Conservation (phyloP, 2,329 filamentous ascomycete genomes). For the Byssochlamys sp. region DNA sequence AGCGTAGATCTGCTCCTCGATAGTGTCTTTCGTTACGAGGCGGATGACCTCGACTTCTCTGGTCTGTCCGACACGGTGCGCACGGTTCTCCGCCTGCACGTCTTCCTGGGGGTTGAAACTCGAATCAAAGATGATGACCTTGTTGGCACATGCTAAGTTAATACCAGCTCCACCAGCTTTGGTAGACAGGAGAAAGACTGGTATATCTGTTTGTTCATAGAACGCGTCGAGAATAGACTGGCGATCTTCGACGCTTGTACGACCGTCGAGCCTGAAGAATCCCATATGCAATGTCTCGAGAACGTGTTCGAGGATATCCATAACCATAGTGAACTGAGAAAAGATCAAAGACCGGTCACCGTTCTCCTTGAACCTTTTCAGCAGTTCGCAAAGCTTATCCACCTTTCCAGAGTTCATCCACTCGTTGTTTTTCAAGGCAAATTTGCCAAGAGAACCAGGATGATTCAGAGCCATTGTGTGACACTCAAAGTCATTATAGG, state of each 20-base stretch:
- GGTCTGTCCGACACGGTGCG: slow-evolving; percentile 86
- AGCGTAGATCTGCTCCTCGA: slow-evolving; percentile 87
- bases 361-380: slow-evolving; percentile 62
- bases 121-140: slow-evolving; percentile 93
- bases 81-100: slow-evolving; percentile 94
- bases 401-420: slow-evolving; percentile 78
- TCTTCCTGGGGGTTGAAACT: slow-evolving; percentile 98
- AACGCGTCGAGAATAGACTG: slow-evolving; percentile 85
- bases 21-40: slow-evolving; percentile 68
- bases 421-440: slow-evolving; percentile 49
- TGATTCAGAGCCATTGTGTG: slow-evolving; percentile 50
- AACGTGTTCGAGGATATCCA: slow-evolving; percentile 80
- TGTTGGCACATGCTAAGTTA: slow-evolving; percentile 90
- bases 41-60: slow-evolving; percentile 82
- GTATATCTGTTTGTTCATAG: slow-evolving; percentile 63
- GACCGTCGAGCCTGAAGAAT: slow-evolving; percentile 79
- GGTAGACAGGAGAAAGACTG: slow-evolving; percentile 86
- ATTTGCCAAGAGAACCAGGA: slow-evolving; percentile 44
- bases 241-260: slow-evolving; percentile 69
- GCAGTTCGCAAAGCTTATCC: slow-evolving; percentile 64
- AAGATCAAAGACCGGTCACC: slow-evolving; percentile 86
- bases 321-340: slow-evolving; percentile 82
- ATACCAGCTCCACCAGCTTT: slow-evolving; percentile 94
- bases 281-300: slow-evolving; percentile 62
- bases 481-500: slow-evolving; percentile 53